Evolutionary conservation across 1,284 basidiomycete genomes (phyloP).

Genomic region (Malassezia restricta): DNA sequence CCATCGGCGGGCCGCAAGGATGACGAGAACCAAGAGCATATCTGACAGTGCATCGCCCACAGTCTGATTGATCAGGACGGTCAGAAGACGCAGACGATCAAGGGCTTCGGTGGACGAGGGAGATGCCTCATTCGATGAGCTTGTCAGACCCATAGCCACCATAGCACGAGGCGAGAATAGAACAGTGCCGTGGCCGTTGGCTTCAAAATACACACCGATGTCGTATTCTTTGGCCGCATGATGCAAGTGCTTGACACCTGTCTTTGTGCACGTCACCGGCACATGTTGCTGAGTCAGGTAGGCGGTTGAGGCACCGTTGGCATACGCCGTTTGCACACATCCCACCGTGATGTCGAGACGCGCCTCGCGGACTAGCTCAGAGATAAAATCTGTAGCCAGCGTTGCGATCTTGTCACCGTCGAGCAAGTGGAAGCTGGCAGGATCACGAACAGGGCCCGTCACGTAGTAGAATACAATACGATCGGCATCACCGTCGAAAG

Average conservation of each 20-base stretch:
- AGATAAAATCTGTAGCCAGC: slow-evolving; percentile 81
- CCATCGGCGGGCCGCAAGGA: slow-evolving; percentile 59
- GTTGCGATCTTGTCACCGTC: slow-evolving; percentile 98
- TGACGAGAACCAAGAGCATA: slow-evolving; percentile 85
- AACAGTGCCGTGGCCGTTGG: slow-evolving; percentile 96
- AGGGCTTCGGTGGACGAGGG: slow-evolving; percentile 55
- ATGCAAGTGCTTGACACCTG: slow-evolving; percentile 95
- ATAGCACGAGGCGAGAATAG: slow-evolving; percentile 59
- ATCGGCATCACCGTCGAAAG: slow-evolving; percentile 94
- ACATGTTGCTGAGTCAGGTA: slow-evolving; percentile 54
- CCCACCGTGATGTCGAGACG: slow-evolving; percentile 37
- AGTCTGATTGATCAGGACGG: slow-evolving; percentile 87
- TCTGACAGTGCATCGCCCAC: slow-evolving; percentile 95
- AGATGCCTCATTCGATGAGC: slow-evolving; percentile 52
- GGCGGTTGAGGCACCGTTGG: slow-evolving; percentile 90
- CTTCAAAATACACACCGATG: slow-evolving; percentile 97
- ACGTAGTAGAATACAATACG: slow-evolving; percentile 85
- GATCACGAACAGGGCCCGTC: slow-evolving; percentile 52
- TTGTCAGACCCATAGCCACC: slow-evolving; percentile 52
- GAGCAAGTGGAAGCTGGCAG: slow-evolving; percentile 69
- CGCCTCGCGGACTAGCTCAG: slow-evolving; percentile 61
- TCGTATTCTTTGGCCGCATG: slow-evolving; percentile 89
- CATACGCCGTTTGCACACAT: slow-evolving; percentile 96
- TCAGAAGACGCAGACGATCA: slow-evolving; percentile 51
- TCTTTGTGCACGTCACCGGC: slow-evolving; percentile 87